Evolutionary conservation across 129 eudicot species (phyloP).

Genomic region (Flaveria brownii): DNA sequence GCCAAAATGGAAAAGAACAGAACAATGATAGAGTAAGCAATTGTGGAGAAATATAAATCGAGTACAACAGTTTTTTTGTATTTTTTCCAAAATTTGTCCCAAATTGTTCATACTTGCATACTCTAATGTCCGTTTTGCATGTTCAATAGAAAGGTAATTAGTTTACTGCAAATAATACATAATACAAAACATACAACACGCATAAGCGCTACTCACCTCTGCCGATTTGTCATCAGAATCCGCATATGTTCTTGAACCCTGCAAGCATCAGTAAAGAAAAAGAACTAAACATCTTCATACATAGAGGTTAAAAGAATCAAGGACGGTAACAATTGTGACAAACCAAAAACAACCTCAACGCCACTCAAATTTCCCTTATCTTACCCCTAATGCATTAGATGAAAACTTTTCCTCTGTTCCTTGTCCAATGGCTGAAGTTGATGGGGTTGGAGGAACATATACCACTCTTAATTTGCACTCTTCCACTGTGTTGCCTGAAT

Average conservation of each 20-base stretch:
- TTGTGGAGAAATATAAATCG: no score
- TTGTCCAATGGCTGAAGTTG: conserved; percentile 59
- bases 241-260: conserved; percentile 44
- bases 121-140: no score
- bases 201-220: conserved; percentile 48
- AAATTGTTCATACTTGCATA: no score
- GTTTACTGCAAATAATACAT: no score
- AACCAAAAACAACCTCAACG: conserved; percentile 39
- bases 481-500: conserved; percentile 62
- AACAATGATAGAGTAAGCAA: background rate
- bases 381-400: conserved; percentile 30
- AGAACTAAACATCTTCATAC: background rate
- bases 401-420: conserved; percentile 70
- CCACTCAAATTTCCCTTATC: conserved; percentile 46
- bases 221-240: conserved; percentile 60
- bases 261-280: conserved; percentile 16
- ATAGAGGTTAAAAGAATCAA: background rate
- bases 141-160: no score
- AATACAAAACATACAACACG: background rate
- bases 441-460: conserved; percentile 67
- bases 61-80: no score
- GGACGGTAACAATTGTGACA: conserved; percentile 2
- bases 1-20: background rate
- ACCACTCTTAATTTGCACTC: conserved; percentile 86
- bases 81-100: no score